Base-by-base conservation (phyloP, 2,329 filamentous ascomycete species). In the Neurospora sp. region DNA sequence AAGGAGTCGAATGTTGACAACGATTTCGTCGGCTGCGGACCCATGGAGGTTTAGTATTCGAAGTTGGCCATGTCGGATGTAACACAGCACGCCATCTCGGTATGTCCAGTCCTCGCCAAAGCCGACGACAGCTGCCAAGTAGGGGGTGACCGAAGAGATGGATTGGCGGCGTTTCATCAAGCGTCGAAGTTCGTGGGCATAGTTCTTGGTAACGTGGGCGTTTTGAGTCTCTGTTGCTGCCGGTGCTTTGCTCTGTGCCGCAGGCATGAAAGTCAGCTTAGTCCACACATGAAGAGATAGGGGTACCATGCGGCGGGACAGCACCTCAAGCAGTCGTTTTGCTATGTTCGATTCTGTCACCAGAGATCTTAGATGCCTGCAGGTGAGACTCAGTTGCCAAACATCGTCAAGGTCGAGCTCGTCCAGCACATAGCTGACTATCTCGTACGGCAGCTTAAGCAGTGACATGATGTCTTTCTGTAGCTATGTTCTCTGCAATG, bases 71-170 rank as follows among this genome's bases (percentile, higher is more conserved):
- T 83, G 82, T 52, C 83, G 76, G 11, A 86, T 83, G 75, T 92
- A 90, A 74, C 89, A 92, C 17, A 93, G 79, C 11, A 87, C 82
- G 6, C 91, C 89, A 70, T 87, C 83, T 19, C 82, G 81, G 76
- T 91, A 92, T 1, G 88, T 77, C 77, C 89, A 92, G 3, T 83
- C 82, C 33, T 87, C 84, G 3, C 85, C 89, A 68, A 87, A 81
- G 3, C 85, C 90, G 39, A 92, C 76, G 0, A 89, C 80, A 2
- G 84, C 85, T 17, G 86, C 85, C 0, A 86, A 83, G 76, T 87
- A 92, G 0, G 91, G 91, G 39, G 83, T 79, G 5, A 88, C 89
- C 28, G 82, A 83, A 3, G 87, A 83, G 66, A 91, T 81, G 28
- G 91, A 88, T 68, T 85, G 79, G 68, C 85, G 83, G 67, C 88